Percentiles rank a stretch among this genome's conserved stretches.
Conservation (phyloP, 1,284 basidiomycete genomes). For the Ceratobasidium papillatum region DNA sequence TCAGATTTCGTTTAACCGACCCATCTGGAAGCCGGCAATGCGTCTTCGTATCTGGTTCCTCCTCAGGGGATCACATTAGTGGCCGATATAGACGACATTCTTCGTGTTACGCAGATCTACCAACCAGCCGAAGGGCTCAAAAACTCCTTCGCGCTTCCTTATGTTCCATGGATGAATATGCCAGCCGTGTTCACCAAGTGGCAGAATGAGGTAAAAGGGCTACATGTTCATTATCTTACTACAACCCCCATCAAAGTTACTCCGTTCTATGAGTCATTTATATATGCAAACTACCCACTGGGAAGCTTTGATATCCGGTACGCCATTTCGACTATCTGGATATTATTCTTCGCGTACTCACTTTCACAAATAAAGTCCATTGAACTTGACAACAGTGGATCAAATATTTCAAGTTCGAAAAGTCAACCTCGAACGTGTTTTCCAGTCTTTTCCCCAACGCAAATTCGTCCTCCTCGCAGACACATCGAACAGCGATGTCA, state of each 20-base stretch:
- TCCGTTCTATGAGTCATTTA: slow-evolving; percentile 42
- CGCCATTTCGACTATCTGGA: neutral
- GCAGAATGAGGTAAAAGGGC: slow-evolving; percentile 34
- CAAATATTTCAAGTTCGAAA: slow-evolving; percentile 44
- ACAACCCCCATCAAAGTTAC: slow-evolving; percentile 44
- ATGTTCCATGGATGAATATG: slow-evolving; percentile 45
- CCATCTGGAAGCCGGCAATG: slow-evolving; percentile 42
- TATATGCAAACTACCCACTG: slow-evolving; percentile 43
- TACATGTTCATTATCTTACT: slow-evolving; percentile 46
- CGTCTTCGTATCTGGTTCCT: slow-evolving; percentile 44
- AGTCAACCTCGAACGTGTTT: slow-evolving; percentile 42
- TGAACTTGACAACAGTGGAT: slow-evolving; percentile 45
- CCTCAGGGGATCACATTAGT: slow-evolving; percentile 43
- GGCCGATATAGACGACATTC: slow-evolving; percentile 46
- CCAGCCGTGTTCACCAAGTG: slow-evolving; percentile 41
- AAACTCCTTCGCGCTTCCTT: slow-evolving; percentile 44
- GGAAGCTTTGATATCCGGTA: slow-evolving; percentile 45
- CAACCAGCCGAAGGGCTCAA: slow-evolving; percentile 43
- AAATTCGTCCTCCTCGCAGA: slow-evolving; percentile 45
- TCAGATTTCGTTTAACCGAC: neutral
- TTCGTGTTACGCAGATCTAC: slow-evolving; percentile 45
- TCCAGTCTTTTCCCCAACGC: slow-evolving; percentile 44
- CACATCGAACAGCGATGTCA: slow-evolving; percentile 43
- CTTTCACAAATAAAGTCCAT: slow-evolving; percentile 1
- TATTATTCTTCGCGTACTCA: neutral